These are phyloP conservation scores for Reticulascus tulasneorum DNA, from an alignment of 2,329 filamentous ascomycete species.

Conservation along the genomic window DNA sequence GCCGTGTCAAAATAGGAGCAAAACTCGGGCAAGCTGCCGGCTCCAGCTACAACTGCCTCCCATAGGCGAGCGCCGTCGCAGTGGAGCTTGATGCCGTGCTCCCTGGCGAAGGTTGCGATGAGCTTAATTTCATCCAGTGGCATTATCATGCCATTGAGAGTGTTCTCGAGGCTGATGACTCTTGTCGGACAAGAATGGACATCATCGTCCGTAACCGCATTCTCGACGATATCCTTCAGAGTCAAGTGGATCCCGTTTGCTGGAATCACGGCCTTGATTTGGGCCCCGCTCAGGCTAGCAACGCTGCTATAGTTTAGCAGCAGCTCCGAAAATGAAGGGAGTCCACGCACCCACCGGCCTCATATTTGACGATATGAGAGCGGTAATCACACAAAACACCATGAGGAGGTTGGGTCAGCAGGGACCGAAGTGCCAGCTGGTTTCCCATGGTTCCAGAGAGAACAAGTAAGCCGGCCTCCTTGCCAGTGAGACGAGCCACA, in stretches of 20 bases:
- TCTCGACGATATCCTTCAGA: slow-evolving; percentile 67
- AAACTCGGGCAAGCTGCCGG: slow-evolving; percentile 63
- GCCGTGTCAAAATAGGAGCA: slow-evolving; percentile 68
- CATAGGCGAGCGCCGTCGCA: slow-evolving; percentile 77
- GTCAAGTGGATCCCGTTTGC: slow-evolving; percentile 70
- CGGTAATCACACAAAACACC: slow-evolving; percentile 74
- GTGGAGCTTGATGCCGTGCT: slow-evolving; percentile 65
- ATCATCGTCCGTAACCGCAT: slow-evolving; percentile 63
- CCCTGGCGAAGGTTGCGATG: slow-evolving; percentile 67
- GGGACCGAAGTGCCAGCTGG: slow-evolving; percentile 74
- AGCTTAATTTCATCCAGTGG: slow-evolving; percentile 66
- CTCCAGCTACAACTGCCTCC: slow-evolving; percentile 72
- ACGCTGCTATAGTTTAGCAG: slow-evolving; percentile 44
- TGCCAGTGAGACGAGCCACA: slow-evolving; percentile 68
- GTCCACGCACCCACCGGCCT: slow-evolving; percentile 53
- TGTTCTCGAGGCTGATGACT: slow-evolving; percentile 83
- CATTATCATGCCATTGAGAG: slow-evolving; percentile 73
- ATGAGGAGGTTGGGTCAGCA: slow-evolving; percentile 76
- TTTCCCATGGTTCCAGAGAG: slow-evolving; percentile 94
- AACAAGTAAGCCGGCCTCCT: slow-evolving; percentile 75
- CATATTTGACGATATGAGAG: slow-evolving; percentile 69
- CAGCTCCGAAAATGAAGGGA: not conserved
- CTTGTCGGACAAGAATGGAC: slow-evolving; percentile 76
- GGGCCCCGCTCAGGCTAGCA: slow-evolving; percentile 66
- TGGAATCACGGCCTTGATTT: slow-evolving; percentile 63